A percentile compares a stretch with the other conserved stretches of the same genome.
These are phyloP conservation scores for Auricularia sp. DNA, from an alignment of 768 basidiomycete genomes.

Conservation along the genomic window DNA sequence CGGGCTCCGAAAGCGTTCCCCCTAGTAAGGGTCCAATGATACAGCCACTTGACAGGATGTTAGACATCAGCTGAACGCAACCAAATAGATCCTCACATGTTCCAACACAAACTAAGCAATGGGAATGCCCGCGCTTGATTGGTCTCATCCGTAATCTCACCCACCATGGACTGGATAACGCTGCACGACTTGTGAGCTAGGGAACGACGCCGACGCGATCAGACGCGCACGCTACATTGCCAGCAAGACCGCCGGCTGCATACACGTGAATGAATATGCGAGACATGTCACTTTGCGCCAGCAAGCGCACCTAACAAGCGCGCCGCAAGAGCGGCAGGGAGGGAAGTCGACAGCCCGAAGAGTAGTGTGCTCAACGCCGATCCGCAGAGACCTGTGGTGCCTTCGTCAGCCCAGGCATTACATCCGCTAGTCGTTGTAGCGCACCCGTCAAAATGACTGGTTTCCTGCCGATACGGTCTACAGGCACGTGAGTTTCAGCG, in stretches of 20 bases:
- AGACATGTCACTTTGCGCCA: neutral
- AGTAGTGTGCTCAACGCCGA: conserved; percentile 40
- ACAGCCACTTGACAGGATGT: conserved; percentile 28
- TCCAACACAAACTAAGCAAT: conserved; percentile 53
- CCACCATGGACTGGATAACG: conserved; percentile 53
- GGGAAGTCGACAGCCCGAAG: conserved; percentile 48
- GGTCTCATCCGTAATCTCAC: conserved; percentile 54
- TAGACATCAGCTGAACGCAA: neutral
- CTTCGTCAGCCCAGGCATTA: neutral
- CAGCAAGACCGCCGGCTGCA: conserved; percentile 51
- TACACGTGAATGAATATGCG: neutral
- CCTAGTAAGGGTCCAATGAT: conserved; percentile 44
- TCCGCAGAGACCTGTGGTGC: conserved; percentile 17
- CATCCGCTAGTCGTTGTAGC: conserved; percentile 6
- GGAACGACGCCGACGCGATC: neutral
- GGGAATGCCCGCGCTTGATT: conserved; percentile 54
- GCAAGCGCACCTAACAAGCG: conserved; percentile 39
- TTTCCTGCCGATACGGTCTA: conserved; percentile 52
- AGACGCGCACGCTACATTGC: conserved; percentile 37
- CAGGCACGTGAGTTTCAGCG: neutral
- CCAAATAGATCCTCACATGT: conserved; percentile 13
- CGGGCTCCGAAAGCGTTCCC: conserved; percentile 50
- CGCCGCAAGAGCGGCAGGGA: conserved; percentile 37
- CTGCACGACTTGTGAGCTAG: neutral
- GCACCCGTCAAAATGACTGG: conserved; percentile 52